phyloP scores from a whole-genome alignment of 1,284 basidiomycete genomes.

The Ceraceosorus bombacis region DNA sequence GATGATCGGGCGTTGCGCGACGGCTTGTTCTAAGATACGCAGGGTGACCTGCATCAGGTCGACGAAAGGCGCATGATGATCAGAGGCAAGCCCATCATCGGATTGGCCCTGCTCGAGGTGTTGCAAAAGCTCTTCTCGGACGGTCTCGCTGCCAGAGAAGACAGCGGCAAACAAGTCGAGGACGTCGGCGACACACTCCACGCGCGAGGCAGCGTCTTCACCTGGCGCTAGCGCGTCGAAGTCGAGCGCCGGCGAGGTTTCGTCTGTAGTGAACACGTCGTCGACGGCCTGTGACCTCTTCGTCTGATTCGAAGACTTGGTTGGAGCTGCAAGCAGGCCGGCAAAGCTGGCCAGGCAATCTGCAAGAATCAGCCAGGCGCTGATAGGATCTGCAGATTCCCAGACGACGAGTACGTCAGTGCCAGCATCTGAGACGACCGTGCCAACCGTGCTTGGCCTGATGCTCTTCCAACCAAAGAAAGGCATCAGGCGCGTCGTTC shows the following conservation, averaged over 20 bases:
- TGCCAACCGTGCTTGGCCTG: constrained; percentile 61
- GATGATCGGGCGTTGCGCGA: constrained; percentile 57
- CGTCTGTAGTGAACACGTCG: constrained; percentile 5
- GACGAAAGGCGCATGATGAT: constrained; percentile 25
- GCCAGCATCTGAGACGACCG: constrained; percentile 61
- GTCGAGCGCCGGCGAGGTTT: neutral
- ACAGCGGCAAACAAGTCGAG: constrained; percentile 71
- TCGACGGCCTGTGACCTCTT: constrained; percentile 1
- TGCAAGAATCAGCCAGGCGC: constrained; percentile 69
- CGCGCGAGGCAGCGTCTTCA: constrained; percentile 1
- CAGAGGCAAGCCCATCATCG: neutral
- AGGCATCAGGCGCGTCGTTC: constrained; percentile 61
- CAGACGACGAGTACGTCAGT: constrained; percentile 65
- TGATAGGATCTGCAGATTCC: constrained; percentile 63
- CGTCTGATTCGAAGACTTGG: neutral
- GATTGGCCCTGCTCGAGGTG: constrained; percentile 52
- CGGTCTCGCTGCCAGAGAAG: constrained; percentile 61
- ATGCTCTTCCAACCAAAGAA: constrained; percentile 65
- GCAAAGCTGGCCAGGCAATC: constrained; percentile 65
- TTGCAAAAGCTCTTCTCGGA: constrained; percentile 62
- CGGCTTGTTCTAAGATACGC: constrained; percentile 72
- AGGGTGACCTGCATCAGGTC: constrained; percentile 71
- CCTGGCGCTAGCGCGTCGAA: constrained; percentile 10
- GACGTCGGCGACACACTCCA: constrained; percentile 62
- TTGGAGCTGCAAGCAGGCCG: constrained; percentile 4